Conservation (phyloP, 371 early-diverging fungal genomes). For the Apophysomyces elegans region DNA sequence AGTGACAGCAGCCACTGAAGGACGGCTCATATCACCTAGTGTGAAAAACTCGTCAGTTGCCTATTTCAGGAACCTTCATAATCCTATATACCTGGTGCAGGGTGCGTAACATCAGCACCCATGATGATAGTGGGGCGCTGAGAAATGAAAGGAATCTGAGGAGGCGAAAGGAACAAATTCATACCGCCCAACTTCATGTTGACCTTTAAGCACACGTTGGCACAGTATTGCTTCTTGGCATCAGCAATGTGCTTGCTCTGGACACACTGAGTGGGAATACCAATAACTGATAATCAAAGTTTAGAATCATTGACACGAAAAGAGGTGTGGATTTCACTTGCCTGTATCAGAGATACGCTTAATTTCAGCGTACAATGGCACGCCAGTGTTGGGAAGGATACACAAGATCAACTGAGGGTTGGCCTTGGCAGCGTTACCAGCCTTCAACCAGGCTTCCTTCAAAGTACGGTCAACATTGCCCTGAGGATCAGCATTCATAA, state of each 20-base stretch:
- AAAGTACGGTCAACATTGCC: constrained; percentile 71
- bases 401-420: constrained; percentile 82
- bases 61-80: neutral
- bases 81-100: constrained; percentile 65
- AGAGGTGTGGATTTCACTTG: constrained; percentile 72
- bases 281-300: constrained; percentile 64
- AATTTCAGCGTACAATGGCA: constrained; percentile 90
- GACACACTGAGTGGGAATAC: constrained; percentile 91
- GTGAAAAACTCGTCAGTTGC: constrained; percentile 65
- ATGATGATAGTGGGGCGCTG: constrained; percentile 87
- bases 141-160: constrained; percentile 63
- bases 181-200: constrained; percentile 87
- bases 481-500: constrained; percentile 70
- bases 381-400: constrained; percentile 86
- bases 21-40: constrained; percentile 70
- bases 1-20: constrained; percentile 80
- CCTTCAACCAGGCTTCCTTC: constrained; percentile 70
- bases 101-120: constrained; percentile 96
- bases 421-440: constrained; percentile 73
- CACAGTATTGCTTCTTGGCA: constrained; percentile 68
- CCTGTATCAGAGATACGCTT: constrained; percentile 94
- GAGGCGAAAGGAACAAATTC: constrained; percentile 60
- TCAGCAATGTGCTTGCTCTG: constrained; percentile 69
- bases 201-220: constrained; percentile 85
- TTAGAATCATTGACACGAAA: constrained; percentile 77